Evolutionary conservation across 208 protist genomes (phyloP), one percentile per base, ranked within the genome.

Genomic region (Phytomonas francai): DNA sequence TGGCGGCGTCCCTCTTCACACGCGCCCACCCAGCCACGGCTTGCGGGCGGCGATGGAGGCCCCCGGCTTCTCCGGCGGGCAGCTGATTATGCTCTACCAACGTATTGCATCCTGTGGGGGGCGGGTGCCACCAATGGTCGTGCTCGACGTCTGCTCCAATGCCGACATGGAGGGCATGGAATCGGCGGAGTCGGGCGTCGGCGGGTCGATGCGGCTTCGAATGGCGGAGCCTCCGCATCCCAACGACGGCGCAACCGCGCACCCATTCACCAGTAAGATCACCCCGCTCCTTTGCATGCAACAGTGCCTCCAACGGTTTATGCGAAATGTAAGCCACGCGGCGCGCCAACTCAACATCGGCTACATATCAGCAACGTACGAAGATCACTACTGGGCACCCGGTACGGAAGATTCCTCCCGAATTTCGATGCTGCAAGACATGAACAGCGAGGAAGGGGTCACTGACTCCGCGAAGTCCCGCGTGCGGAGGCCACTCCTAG

Each of bases 71-170:
- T 64, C 59, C 28, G 73, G 73, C 0, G 62, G 39, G 36, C 74
- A 73, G 42, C 54, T 78, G 28, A 67, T 66, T 19, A 42, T 68
- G 19, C 54, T 78, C 45, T 71, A 69, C 29, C 64, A 78, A 63
- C 74, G 74, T 30, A 65, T 78, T 16, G 61, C 68, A 31, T 59
- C 42, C 61, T 78, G 74, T 49, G 74, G 74, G 27, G 69, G 71
- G n/a, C 3, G 61, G 36, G 54, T 68, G 61, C 74, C 74, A 9
- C 65, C 65, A 8, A 61, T 78, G n/a, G 66, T 65, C 59, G 65
- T 78, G 49, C 58, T 74, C 36, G 74, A 78, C 27, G 74, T 78
- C 31, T 67, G 30, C 32, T 39, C 71, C 25, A 58, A 42, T 7
- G 56, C 28, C n/a, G 65, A 63, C 30, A 22, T 27, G 45, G 7